phyloP scores from a whole-genome alignment of 2,329 filamentous ascomycete genomes.

The Corynespora cassiicola region DNA sequence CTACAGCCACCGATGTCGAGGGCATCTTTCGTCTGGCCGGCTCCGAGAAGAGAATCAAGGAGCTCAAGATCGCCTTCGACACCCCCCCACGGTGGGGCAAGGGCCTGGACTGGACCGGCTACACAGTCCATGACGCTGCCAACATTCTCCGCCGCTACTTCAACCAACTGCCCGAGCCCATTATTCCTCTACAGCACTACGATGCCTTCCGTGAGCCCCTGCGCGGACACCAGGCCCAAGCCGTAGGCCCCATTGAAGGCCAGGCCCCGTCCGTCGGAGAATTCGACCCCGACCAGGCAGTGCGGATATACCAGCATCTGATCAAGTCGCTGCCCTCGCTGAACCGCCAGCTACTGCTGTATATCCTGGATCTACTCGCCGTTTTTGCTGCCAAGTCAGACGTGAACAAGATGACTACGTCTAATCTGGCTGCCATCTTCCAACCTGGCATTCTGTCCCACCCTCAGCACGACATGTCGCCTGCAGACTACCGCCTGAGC shows the following conservation, averaged over 20 bases:
- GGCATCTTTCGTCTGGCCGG: constrained; percentile 96
- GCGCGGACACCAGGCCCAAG: constrained; percentile 70
- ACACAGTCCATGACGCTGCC: constrained; percentile 97
- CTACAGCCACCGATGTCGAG: constrained; percentile 85
- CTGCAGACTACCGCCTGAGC: constrained; percentile 90
- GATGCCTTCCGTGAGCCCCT: constrained; percentile 88
- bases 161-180: constrained; percentile 94
- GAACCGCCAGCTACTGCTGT: constrained; percentile 91
- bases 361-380: constrained; percentile 92
- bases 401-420: constrained; percentile 94
- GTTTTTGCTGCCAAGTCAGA: constrained; percentile 98
- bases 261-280: constrained; percentile 73
- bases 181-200: constrained; percentile 93
- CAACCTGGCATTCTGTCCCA: constrained; percentile 96
- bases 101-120: constrained; percentile 94
- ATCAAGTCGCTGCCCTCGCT: constrained; percentile 93
- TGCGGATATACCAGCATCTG: constrained; percentile 82
- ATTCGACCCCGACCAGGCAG: constrained; percentile 77
- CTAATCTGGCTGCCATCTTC: constrained; percentile 95
- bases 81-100: constrained; percentile 91
- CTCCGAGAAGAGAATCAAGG: constrained; percentile 97
- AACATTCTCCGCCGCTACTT: constrained; percentile 95
- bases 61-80: constrained; percentile 89
- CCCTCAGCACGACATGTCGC: constrained; percentile 92
- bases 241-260: constrained; percentile 70